Base-by-base conservation (phyloP, 352 stramenopile species). In the Pythium monospermum region DNA sequence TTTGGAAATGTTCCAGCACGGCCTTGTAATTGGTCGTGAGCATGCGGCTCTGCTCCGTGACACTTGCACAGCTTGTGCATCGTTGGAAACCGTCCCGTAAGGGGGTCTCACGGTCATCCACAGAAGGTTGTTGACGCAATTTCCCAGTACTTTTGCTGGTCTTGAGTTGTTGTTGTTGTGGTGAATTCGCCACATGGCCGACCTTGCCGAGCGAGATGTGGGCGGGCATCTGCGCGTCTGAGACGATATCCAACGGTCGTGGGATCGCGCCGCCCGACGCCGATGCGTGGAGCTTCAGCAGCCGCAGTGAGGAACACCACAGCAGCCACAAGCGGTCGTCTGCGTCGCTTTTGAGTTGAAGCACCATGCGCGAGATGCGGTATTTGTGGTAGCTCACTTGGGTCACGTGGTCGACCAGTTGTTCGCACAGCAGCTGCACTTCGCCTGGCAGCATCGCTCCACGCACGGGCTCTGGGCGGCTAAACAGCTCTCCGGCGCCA, bases 311-410 rank as follows among this genome's bases (percentile, higher is more conserved):
- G 22, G 85, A 96, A 55, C 81, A 95, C 87, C 92, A 98, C 13
- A 98, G 79, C 30, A 99, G 63, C 92, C 94, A 98, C 0, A 99
- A 63, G 8, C 84, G 84, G 65, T 97, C 94, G 21, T 95, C 81
- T 0, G 88, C 76, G 57, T 98, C 94, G 12, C 92, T 77, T 64
- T 98, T 98, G 53, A 99, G 92, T 57, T 98, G 96, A 6, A 98
- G 37, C n/a, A 97, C 90, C 84, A 98, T 97, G 36, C 92, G 77
- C 18, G 76, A 87, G 53, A 98, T 96, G 40, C 86, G 83, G 41
- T 84, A 78, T 59, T 97, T 95, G 58, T 94, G 82, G 55, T 96
- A 96, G 10, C 79, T 83, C 22, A 98, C 85, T 32, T 96, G 77
- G 18, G 83, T 85, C 31, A 98, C 91, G 62, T 98, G 92, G 27